Evolutionary conservation across 176 grass and related monocot species (phyloP), one percentile per base, ranked within the genome.

Genomic region (Musa schizocarpa): DNA sequence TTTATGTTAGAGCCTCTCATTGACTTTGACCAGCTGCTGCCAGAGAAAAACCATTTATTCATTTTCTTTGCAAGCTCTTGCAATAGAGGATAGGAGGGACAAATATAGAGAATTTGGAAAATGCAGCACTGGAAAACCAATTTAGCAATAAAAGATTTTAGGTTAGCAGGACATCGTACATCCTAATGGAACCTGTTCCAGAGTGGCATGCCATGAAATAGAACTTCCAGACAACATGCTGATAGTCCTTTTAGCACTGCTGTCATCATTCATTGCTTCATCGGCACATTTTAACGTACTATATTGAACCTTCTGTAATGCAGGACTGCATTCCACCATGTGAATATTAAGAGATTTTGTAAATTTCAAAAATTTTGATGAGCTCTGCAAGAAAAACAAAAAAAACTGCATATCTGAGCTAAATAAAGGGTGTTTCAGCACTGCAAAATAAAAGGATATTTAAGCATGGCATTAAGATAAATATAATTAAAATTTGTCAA

Each of bases 161-260:
- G 73, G 14, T 61, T 58, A 69, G 72, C 77, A 79, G 77, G 77
- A 58, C 20, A 6, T 77, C 88, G 78, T 93, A 98, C 95, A 91
- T 98, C 95, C 88, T 78, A 80, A 86, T 57, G 88, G 95, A 89
- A 98, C 90, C 79, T 98, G 90, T 76, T 94, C 95, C 2, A 98
- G 80, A 29, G 88, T 82, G 50, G 88, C 72, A 80, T 93, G 90
- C 95, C 95, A 98, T 68, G 26, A 72, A 82, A 91, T 78, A 49
- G 88, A 78, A 77, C 71, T 74, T 74, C 83, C 83, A 64, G 86
- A 90, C 65, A 98, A 57, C 75, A 74, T 79, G 79, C 95, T 98
- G 81, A 93, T 43, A 76, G 84, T 74, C 66, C 75, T 85, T 85
- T 93, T 87, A 22, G 56, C 76, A 80, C 82, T 77, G 65, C 29